Conservation (phyloP, 148 eudicot species). For the Euryodendron excelsum region DNA sequence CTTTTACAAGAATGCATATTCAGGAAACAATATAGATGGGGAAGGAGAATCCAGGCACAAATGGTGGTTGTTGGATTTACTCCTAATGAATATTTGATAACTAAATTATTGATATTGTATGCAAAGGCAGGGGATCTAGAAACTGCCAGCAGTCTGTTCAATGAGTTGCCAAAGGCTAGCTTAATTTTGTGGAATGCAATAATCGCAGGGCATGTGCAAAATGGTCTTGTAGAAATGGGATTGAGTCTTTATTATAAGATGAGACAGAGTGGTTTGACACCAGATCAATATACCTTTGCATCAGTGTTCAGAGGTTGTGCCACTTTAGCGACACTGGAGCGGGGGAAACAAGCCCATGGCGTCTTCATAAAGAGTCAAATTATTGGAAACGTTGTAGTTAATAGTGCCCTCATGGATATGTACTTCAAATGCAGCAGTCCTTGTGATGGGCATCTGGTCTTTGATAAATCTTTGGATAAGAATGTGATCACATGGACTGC, state of each 20-base stretch:
- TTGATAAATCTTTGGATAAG: slow-evolving; percentile 44
- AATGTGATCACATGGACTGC: slow-evolving; percentile 88
- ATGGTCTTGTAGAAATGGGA: slow-evolving; percentile 63
- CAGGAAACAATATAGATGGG: slow-evolving; percentile 50
- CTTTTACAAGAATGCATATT: slow-evolving; percentile 82
- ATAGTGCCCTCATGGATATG: slow-evolving; percentile 89
- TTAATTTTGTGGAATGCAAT: slow-evolving; percentile 80
- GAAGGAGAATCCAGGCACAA: slow-evolving; percentile 67
- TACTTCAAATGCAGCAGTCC: slow-evolving; percentile 86
- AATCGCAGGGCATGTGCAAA: slow-evolving; percentile 82
- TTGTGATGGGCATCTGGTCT: slow-evolving; percentile 59
- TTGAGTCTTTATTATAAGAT: slow-evolving; percentile 56
- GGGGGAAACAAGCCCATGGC: slow-evolving; percentile 78
- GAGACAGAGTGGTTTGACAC: slow-evolving; percentile 55
- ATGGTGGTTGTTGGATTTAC: slow-evolving; percentile 73
- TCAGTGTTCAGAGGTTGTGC: slow-evolving; percentile 85
- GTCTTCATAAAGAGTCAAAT: slow-evolving; percentile 58
- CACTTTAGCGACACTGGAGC: slow-evolving; percentile 61
- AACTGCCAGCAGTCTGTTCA: slow-evolving; percentile 54
- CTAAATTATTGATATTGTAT: slow-evolving; percentile 75
- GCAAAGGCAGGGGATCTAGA: slow-evolving; percentile 71
- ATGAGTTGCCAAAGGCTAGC: slow-evolving; percentile 35
- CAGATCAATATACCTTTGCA: slow-evolving; percentile 85
- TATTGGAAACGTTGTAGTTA: slow-evolving; percentile 60
- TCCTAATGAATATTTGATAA: slow-evolving; percentile 58